Evolutionary conservation across 192 early-diverging fungal species (phyloP).

Genomic region (Chytriomyces confervae): DNA sequence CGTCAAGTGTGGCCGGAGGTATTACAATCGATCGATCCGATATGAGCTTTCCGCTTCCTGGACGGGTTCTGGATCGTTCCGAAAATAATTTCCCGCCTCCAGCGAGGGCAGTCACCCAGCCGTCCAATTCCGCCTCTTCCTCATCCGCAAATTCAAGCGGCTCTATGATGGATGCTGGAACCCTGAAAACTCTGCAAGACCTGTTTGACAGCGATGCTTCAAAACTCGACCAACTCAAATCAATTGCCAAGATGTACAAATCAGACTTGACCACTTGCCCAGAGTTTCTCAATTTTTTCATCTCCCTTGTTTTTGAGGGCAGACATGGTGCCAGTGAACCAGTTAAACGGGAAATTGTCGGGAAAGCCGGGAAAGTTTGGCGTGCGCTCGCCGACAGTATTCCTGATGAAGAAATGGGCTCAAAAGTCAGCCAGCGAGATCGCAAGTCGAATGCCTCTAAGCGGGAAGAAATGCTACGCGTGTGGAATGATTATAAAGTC

Average conservation of each 20-base stretch:
- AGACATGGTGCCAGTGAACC: slow-evolving; percentile 17
- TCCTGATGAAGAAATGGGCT: slow-evolving; percentile 37
- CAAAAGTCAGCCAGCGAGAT: background rate
- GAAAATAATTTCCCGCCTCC: slow-evolving; percentile 1
- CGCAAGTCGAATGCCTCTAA: slow-evolving; percentile 26
- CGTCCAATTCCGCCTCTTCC: background rate
- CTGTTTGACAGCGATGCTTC: slow-evolving; percentile 45
- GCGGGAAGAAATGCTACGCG: slow-evolving; percentile 65
- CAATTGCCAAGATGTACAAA: slow-evolving; percentile 44
- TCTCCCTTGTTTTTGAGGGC: slow-evolving; percentile 34
- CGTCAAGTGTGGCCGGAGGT: background rate
- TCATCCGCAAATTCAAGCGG: slow-evolving; percentile 2
- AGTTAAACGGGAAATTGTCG: slow-evolving; percentile 37
- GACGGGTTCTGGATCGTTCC: slow-evolving; percentile 20
- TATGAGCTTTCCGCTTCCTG: slow-evolving; percentile 29
- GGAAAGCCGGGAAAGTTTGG: slow-evolving; percentile 53
- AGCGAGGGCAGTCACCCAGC: background rate
- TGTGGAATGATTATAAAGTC: slow-evolving; percentile 72
- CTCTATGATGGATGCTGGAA: slow-evolving; percentile 39
- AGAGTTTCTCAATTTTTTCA: slow-evolving; percentile 47
- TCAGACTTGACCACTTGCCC: slow-evolving; percentile 30
- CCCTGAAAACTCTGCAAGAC: slow-evolving; percentile 38
- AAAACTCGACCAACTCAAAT: slow-evolving; percentile 52
- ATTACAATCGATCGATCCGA: slow-evolving; percentile 10
- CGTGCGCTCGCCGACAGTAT: slow-evolving; percentile 48